Conservation (phyloP, 2,329 filamentous ascomycete species). For the Akanthomyces dipterigenus region DNA sequence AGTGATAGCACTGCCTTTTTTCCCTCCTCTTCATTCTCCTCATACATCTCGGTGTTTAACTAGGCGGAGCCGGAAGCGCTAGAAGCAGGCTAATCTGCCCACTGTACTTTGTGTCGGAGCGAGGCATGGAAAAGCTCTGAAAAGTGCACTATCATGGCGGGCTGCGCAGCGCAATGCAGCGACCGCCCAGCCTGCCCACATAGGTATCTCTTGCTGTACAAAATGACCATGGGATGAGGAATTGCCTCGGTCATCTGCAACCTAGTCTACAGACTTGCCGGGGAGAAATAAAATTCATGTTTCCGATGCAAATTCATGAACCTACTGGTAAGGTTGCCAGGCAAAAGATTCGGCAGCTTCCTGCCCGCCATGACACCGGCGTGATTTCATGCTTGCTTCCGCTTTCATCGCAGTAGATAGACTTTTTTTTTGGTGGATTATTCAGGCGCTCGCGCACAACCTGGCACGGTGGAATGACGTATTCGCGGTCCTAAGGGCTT, state of each 20-base stretch:
- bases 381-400: constrained; percentile 5
- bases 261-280: no score
- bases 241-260: no score
- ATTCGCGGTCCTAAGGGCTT: not conserved
- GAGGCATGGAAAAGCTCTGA: not conserved
- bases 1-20: not conserved
- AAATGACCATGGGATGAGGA: not conserved
- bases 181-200: no score
- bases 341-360: not conserved
- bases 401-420: not conserved
- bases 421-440: not conserved
- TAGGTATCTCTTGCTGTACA: not conserved
- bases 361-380: not conserved
- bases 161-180: no score
- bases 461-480: constrained; percentile 4
- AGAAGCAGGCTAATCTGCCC: not conserved
- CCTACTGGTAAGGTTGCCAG: no score
- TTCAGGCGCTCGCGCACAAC: not conserved
- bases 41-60: no score
- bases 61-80: not conserved
- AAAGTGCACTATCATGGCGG: no score
- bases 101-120: not conserved
- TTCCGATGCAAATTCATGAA: no score
- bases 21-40: no score
- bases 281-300: not conserved